Base-by-base conservation (phyloP, 2,329 filamentous ascomycete genomes). In the Drechslerella dactyloides region DNA sequence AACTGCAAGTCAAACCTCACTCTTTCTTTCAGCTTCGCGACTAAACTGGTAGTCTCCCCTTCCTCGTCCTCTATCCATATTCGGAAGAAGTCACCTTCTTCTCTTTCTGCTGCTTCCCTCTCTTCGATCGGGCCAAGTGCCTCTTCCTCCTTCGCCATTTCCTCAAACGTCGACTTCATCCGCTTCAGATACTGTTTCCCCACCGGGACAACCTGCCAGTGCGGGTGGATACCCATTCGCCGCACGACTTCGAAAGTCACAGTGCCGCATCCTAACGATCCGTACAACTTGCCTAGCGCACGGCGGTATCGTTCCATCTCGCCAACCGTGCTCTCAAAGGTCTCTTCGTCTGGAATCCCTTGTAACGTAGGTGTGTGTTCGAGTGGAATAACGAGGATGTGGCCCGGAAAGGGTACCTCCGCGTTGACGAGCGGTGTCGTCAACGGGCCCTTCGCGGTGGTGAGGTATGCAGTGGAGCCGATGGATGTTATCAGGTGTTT, bases 241-340 rank as follows among this genome's bases (percentile, higher is more conserved):
- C 92, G 88, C 78, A 88, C 93, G 76, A 99, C 93, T 80, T 97
- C 94, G 87, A 91, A 99, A 0, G 91, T 94, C 0, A 97, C 89
- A 1, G 88, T 86, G 15, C 93, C 94, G 0, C 76, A 46, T 81
- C 77, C 81, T 79, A 65, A 82, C 83, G 79, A 81, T n/a, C 82
- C 81, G 11, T 97, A 83, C 90, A 97, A 96, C 51, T 83, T 83
- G 78, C 96, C 91, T 53, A 97, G 83, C 0, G 90, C 83, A 54
- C 85, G 83, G 46, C 89, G 89, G 80, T 96, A 97, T 50, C 85
- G 87, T 15, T 84, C 85, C 93, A 99, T 97, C 80, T 99, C 94
- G 8, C 81, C 80, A 76, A 87, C 89, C 0, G 90, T 90, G 23
- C 83, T 84, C 8, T 70, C 54, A 13, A 64, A 50, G 2, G 66